These are phyloP conservation scores for Phytopythium delawarense DNA, from an alignment of 352 stramenopile species.

Conservation along the genomic window DNA sequence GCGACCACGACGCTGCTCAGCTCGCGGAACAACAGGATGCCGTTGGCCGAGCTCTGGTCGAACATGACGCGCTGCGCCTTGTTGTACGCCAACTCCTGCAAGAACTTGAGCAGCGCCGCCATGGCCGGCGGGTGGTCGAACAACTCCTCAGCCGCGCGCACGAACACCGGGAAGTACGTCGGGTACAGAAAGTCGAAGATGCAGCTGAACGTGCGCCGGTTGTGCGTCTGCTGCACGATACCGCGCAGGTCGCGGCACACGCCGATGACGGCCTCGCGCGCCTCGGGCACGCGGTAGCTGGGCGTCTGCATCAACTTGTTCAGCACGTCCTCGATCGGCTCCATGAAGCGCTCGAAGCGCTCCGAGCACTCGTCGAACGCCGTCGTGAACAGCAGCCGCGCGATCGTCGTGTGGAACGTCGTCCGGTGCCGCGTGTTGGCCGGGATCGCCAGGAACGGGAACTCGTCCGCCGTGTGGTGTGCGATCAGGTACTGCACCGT, in stretches of 20 bases:
- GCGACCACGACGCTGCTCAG: constrained; percentile 95
- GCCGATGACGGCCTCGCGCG: constrained; percentile 91
- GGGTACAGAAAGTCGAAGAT: constrained; percentile 99
- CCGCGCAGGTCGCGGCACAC: constrained; percentile 96
- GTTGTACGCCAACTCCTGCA: constrained; percentile 94
- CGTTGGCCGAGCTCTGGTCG: constrained; percentile 96
- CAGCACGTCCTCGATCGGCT: constrained; percentile 86
- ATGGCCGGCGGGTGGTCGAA: constrained; percentile 93
- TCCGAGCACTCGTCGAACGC: constrained; percentile 91
- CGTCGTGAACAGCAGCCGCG: constrained; percentile 94
- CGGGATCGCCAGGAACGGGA: constrained; percentile 94
- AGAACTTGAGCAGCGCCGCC: constrained; percentile 96
- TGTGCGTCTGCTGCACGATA: constrained; percentile 96
- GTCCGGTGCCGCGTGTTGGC: constrained; percentile 95
- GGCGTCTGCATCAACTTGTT: constrained; percentile 78
- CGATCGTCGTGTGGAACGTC: constrained; percentile 97
- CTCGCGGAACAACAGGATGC: constrained; percentile 97
- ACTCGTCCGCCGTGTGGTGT: constrained; percentile 96
- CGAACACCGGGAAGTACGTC: constrained; percentile 93
- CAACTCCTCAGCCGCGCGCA: constrained; percentile 92
- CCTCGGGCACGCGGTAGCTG: constrained; percentile 67
- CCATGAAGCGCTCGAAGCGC: constrained; percentile 97
- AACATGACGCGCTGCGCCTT: constrained; percentile 98
- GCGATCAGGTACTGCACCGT: constrained; percentile 96
- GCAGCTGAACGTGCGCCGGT: constrained; percentile 94